Conservation (phyloP, 495 filamentous ascomycete genomes). For the Staphylotrichum tortipilum region DNA sequence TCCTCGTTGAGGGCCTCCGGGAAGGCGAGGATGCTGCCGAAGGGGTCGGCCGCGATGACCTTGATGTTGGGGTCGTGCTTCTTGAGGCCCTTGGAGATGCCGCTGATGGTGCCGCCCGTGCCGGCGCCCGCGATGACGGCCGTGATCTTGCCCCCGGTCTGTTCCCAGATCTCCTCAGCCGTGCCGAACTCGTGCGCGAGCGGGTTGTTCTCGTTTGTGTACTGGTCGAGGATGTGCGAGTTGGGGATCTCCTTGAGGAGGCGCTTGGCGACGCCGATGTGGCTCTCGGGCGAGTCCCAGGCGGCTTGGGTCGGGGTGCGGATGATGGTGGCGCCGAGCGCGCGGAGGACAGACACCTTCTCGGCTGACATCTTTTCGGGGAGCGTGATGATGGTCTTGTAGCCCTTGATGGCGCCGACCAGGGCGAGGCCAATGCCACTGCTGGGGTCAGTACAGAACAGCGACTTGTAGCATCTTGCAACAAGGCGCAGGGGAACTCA, state of each 20-base stretch:
- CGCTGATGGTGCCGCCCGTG: conserved; percentile 92
- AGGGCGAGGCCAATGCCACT: conserved; percentile 94
- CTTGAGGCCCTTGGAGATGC: conserved; percentile 72
- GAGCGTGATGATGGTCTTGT: conserved; percentile 96
- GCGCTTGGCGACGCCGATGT: conserved; percentile 88
- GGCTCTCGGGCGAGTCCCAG: conserved; percentile 86
- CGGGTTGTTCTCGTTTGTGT: conserved; percentile 85
- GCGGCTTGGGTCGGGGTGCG: conserved; percentile 94
- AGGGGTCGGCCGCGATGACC: conserved; percentile 84
- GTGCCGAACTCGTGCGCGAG: conserved; percentile 90
- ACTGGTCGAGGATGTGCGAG: conserved; percentile 94
- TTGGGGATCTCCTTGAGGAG: conserved; percentile 94
- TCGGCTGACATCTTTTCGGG: conserved; percentile 99
- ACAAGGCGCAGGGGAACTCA: conserved; percentile 29
- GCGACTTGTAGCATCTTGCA: background rate
- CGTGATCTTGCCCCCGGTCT: conserved; percentile 77
- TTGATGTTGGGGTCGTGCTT: conserved; percentile 79
- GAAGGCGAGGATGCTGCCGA: conserved; percentile 78
- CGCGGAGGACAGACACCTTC: conserved; percentile 89
- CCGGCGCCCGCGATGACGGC: conserved; percentile 87
- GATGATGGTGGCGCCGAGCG: conserved; percentile 93
- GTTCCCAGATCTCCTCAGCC: conserved; percentile 91
- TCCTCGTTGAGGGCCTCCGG: conserved; percentile 70
- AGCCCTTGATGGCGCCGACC: conserved; percentile 90
- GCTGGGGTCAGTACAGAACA: conserved; percentile 35